phyloP scores from a whole-genome alignment of 2,329 filamentous ascomycete species.

The Phialophora tarda region DNA sequence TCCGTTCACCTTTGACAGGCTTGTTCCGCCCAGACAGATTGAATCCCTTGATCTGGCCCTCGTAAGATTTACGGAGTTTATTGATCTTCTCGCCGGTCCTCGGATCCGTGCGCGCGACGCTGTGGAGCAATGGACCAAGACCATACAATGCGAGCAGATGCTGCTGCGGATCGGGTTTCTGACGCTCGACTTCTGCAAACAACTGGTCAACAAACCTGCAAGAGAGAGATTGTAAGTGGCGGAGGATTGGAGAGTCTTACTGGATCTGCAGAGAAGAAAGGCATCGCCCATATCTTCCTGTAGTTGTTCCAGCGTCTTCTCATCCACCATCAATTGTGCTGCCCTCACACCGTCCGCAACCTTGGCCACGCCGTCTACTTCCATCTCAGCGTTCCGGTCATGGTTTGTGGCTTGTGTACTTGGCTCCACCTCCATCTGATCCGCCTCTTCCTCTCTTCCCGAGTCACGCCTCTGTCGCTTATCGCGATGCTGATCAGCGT shows the following conservation, averaged over 20 bases:
- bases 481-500: constrained; percentile 38
- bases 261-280: constrained; percentile 57
- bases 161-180: constrained; percentile 62
- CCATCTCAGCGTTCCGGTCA: constrained; percentile 35
- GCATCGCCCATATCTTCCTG: constrained; percentile 54
- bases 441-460: constrained; percentile 21
- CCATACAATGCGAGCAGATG: constrained; percentile 66
- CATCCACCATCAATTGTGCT: constrained; percentile 23
- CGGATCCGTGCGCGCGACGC: constrained; percentile 65
- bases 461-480: constrained; percentile 36
- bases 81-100: constrained; percentile 69
- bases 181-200: constrained; percentile 51
- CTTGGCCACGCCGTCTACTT: constrained; percentile 21
- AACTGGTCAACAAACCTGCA: constrained; percentile 51
- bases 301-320: constrained; percentile 50
- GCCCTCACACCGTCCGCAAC: constrained; percentile 5
- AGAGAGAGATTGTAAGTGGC: constrained; percentile 41
- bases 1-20: constrained; percentile 51
- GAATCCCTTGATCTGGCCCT: constrained; percentile 57
- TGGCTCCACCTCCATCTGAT: constrained; percentile 35
- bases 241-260: constrained; percentile 55
- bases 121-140: constrained; percentile 61
- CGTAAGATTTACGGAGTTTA: constrained; percentile 63
- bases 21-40: constrained; percentile 56
- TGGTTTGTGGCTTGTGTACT: constrained; percentile 34